A percentile compares a stretch with the other conserved stretches of the same genome.
Conservation (phyloP, 345 rosid species). For the Hibiscus mutabilis region DNA sequence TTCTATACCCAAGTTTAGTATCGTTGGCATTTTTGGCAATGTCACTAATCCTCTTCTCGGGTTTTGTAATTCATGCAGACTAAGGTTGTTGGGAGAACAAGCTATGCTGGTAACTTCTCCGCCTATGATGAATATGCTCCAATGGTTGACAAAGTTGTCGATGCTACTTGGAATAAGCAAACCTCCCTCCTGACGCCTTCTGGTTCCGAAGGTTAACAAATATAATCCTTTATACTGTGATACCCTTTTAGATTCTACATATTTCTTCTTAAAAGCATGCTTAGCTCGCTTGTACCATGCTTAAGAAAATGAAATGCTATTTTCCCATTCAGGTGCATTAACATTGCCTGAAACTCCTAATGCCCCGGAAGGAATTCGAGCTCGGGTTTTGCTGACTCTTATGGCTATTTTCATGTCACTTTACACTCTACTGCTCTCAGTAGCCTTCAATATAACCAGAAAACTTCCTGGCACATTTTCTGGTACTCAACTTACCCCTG, state of each 20-base stretch:
- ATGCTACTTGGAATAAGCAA: constrained; percentile 77
- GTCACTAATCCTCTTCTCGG: constrained; percentile 3
- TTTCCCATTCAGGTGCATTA: constrained; percentile 36
- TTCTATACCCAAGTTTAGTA: neutral
- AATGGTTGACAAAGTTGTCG: constrained; percentile 95
- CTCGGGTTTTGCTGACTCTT: constrained; percentile 32
- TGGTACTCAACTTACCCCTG: constrained; percentile 27
- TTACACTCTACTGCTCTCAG: constrained; percentile 43
- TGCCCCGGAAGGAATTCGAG: constrained; percentile 47
- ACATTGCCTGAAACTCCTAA: constrained; percentile 34
- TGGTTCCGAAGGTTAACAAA: constrained; percentile 51
- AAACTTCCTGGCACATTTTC: constrained; percentile 35
- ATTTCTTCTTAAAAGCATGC: neutral
- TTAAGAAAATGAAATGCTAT: constrained; percentile 11
- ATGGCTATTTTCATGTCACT: constrained; percentile 62
- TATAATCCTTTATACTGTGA: neutral
- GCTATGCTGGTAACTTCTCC: constrained; percentile 54
- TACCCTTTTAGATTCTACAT: neutral
- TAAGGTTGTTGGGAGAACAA: constrained; percentile 55
- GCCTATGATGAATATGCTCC: constrained; percentile 98
- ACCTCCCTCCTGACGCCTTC: constrained; percentile 33
- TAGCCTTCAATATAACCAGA: constrained; percentile 35
- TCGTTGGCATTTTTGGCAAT: neutral
- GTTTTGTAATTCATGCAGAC: constrained; percentile 37
- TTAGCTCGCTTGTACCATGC: constrained; percentile 11